Percentiles rank a stretch among this genome's conserved stretches.
These are phyloP conservation scores for Penicillium italicum DNA, from an alignment of 2,329 filamentous ascomycete genomes.

Conservation along the genomic window DNA sequence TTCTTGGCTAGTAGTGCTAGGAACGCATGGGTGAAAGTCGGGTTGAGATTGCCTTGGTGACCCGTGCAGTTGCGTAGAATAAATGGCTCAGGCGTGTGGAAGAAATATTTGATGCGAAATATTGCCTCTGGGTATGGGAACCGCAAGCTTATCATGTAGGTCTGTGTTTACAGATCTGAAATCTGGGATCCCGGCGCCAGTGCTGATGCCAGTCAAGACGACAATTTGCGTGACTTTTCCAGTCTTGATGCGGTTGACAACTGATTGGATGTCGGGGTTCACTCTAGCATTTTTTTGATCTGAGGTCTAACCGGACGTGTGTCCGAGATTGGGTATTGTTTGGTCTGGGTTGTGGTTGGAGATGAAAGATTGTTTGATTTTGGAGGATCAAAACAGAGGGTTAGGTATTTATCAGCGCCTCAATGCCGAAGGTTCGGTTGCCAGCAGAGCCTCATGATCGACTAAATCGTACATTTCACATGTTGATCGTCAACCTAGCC, in stretches of 20 bases:
- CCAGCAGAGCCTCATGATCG: neutral
- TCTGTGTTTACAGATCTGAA: constrained; percentile 83
- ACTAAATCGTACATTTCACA: neutral
- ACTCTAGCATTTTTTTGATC: neutral
- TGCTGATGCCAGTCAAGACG: constrained; percentile 58
- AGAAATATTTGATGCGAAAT: constrained; percentile 81
- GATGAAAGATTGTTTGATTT: neutral
- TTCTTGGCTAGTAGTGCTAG: constrained; percentile 71
- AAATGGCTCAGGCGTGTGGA: constrained; percentile 72
- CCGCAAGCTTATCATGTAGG: constrained; percentile 81
- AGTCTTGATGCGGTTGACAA: constrained; percentile 17
- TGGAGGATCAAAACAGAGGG: neutral
- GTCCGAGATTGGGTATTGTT: neutral
- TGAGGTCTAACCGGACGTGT: neutral
- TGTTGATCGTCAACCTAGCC: neutral
- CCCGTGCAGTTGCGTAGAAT: constrained; percentile 80
- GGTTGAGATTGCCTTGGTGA: constrained; percentile 77
- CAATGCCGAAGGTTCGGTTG: neutral
- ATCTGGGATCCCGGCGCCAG: constrained; percentile 66
- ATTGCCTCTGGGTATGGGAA: constrained; percentile 81
- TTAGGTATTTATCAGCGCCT: neutral
- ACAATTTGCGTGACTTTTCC: constrained; percentile 18
- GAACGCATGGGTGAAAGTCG: constrained; percentile 80
- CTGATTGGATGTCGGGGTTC: constrained; percentile 3
- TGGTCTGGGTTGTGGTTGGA: neutral